Evolutionary conservation across 805 yeast genomes (phyloP).

Genomic region (Hanseniaspora taiwanica): DNA sequence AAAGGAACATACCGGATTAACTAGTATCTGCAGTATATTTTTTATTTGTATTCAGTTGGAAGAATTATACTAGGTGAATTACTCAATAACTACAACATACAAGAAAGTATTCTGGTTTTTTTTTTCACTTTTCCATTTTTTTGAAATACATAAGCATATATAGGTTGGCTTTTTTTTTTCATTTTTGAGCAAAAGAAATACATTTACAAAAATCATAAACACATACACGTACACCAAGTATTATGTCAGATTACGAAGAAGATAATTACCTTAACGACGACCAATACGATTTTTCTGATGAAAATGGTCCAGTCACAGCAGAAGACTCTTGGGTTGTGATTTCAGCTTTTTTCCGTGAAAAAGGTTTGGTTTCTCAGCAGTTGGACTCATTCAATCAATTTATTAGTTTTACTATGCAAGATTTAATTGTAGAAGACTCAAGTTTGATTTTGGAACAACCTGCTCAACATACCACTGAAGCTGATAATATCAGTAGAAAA

Average conservation of each 20-base stretch:
- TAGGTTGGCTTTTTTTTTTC: too few species aligned
- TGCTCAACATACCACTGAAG: constrained; percentile 89
- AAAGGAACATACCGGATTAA: too few species aligned
- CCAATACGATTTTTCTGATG: constrained; percentile 63
- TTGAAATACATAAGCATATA: too few species aligned
- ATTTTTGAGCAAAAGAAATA: too few species aligned
- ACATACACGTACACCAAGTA: constrained; percentile 1
- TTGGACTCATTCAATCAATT: constrained; percentile 96
- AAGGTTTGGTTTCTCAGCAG: constrained; percentile 96
- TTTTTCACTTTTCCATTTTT: too few species aligned
- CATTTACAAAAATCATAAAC: not conserved
- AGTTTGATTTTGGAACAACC: constrained; percentile 92
- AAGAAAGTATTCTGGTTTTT: too few species aligned
- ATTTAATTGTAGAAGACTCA: constrained; percentile 90
- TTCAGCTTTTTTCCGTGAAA: constrained; percentile 88
- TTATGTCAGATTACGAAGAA: constrained; percentile 1
- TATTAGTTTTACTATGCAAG: constrained; percentile 92
- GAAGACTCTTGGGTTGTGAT: constrained; percentile 99
- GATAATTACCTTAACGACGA: constrained; percentile 29
- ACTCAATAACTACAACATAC: too few species aligned
- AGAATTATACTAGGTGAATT: too few species aligned
- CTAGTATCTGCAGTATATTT: too few species aligned
- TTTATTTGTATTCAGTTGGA: too few species aligned
- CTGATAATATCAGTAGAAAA: constrained; percentile 80
- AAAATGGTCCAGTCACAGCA: constrained; percentile 66